Evolutionary conservation across 176 grass and related monocot genomes (phyloP), one percentile per base, ranked within the genome.

Genomic region (Triticum timopheevii): DNA sequence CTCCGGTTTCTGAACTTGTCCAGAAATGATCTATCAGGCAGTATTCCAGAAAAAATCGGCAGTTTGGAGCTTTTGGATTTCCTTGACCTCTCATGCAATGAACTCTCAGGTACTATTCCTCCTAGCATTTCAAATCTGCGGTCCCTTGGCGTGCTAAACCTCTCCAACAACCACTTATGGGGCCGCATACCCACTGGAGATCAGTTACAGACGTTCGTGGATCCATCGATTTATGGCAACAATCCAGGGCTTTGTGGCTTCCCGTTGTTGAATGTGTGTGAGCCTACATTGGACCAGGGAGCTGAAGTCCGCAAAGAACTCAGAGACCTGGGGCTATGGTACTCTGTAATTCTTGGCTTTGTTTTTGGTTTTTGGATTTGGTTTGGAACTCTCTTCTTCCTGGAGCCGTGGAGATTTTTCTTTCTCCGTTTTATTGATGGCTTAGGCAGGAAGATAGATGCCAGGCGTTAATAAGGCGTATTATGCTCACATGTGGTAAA

Each of bases 71-170:
- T 65, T 11, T 5, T 65, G 25, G 63, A 65, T 25, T 65, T 65
- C 36, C 85, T 86, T 73, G 77, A 86, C 56, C 40, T 86, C 19
- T 86, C 85, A 36, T 73, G 77, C 25, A 87, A 87, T 73, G 27
- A 81, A 65, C 67, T 81, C 10, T 81, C 78, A 35, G 78, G 77
- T 8, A 4, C n/a, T 19, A 87, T 87, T 74, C 85, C 77, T 19
- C 62, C 54, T 24, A 70, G 36, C 77, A 63, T 80, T 2, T 50
- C 66, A 11, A 33, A 64, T 3, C 13, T 86, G 7, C 12, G 4
- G 7, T 80, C 77, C 19, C 77, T 87, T 13, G 8, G 39, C 36
- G 12, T 69, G 4, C 13, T 87, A 52, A 81, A 73, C 47, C 16
- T 87, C 27, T 81, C 85, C 0, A 62, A 74, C 13, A 81, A 87